phyloP scores from a whole-genome alignment of 441 rosid species.

The Pelargonium australe region DNA sequence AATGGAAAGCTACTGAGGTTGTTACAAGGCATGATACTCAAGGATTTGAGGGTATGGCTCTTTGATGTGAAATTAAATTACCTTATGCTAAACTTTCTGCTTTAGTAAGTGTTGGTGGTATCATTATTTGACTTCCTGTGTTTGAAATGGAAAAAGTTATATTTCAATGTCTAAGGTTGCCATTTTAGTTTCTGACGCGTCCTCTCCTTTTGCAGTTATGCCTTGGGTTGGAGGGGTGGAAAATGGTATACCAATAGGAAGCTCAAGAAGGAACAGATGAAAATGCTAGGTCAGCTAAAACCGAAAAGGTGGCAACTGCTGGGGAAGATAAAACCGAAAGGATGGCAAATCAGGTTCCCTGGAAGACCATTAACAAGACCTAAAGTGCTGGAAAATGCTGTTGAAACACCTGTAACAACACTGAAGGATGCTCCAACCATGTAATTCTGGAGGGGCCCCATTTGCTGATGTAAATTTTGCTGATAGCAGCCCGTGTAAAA shows the following conservation, averaged over 20 bases:
- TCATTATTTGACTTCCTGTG: too few relatives aligned
- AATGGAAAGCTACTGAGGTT: not conserved
- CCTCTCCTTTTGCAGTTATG: constrained; percentile 44
- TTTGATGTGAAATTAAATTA: not conserved
- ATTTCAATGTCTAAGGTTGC: not conserved
- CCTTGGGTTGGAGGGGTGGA: constrained; percentile 92
- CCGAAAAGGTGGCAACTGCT: constrained; percentile 66
- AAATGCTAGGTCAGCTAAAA: constrained; percentile 55
- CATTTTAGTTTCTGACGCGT: too few relatives aligned
- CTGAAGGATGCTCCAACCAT: constrained; percentile 20
- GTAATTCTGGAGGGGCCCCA: constrained; percentile 19
- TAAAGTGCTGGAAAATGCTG: constrained; percentile 23
- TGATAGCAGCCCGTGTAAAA: constrained; percentile 3
- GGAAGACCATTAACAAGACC: constrained; percentile 39
- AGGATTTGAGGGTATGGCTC: not conserved
- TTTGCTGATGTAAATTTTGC: not conserved
- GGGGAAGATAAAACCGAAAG: constrained; percentile 48
- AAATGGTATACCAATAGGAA: constrained; percentile 78
- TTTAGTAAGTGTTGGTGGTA: too few relatives aligned
- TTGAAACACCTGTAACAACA: constrained; percentile 24
- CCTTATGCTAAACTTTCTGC: too few relatives aligned
- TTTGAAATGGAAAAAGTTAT: too few relatives aligned
- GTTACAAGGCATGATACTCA: not conserved
- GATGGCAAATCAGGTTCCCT: constrained; percentile 47
- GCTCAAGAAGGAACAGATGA: constrained; percentile 71